Conservation (phyloP, 192 early-diverging fungal genomes). For the Martensiomyces pterosporus region DNA sequence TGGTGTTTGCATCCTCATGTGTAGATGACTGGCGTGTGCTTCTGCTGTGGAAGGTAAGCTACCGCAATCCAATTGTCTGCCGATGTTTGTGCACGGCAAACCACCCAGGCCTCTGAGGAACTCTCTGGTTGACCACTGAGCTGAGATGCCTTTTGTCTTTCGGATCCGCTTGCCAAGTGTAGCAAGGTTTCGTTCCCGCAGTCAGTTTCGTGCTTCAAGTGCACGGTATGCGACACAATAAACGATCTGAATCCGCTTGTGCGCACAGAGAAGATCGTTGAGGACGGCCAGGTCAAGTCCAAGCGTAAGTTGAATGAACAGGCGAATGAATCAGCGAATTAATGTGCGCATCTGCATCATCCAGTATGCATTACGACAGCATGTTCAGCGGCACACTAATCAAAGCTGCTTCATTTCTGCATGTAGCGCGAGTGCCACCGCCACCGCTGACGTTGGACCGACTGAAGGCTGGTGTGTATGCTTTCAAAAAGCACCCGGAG, state of each 20-base stretch:
- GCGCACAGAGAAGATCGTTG: constrained; percentile 16
- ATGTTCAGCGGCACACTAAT: too few species aligned
- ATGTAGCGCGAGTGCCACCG: constrained; percentile 22
- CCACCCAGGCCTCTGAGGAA: too few species aligned
- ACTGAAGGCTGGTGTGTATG: constrained; percentile 38
- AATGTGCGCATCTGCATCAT: too few species aligned
- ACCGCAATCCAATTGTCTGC: too few species aligned
- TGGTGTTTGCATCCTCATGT: too few species aligned
- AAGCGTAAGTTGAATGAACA: too few species aligned
- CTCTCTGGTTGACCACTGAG: too few species aligned
- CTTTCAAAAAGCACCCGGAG: constrained; percentile 27
- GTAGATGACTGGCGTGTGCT: constrained; percentile 20
- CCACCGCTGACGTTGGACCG: constrained; percentile 45
- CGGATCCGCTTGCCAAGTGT: not conserved
- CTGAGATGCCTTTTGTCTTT: too few species aligned
- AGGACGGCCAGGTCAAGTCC: constrained; percentile 9
- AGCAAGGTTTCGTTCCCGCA: constrained; percentile 26
- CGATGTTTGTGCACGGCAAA: too few species aligned
- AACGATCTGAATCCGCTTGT: constrained; percentile 56
- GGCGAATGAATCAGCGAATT: too few species aligned
- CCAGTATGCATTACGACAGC: too few species aligned
- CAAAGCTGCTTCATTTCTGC: too few species aligned
- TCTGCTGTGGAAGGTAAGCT: constrained; percentile 27
- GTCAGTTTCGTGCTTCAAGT: constrained; percentile 65
- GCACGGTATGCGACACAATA: constrained; percentile 87